Conservation (phyloP, 352 stramenopile genomes). For the Globisporangium polare region DNA sequence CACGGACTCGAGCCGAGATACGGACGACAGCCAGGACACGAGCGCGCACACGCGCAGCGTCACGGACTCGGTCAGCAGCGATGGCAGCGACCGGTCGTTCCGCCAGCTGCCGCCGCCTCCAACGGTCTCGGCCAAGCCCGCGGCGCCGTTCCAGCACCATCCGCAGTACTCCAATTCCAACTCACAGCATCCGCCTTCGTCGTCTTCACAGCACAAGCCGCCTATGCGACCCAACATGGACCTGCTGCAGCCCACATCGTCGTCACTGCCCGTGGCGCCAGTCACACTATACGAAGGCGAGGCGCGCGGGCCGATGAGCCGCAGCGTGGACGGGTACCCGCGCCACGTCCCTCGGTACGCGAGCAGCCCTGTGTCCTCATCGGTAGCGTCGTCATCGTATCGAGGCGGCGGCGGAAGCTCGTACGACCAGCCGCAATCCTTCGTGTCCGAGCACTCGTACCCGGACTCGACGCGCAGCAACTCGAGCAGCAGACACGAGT, state of each 20-base stretch:
- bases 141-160: not conserved
- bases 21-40: conserved; percentile 26
- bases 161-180: not conserved
- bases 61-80: conserved; percentile 9
- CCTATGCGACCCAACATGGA: conserved; percentile 13
- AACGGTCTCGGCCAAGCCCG: conserved; percentile 10
- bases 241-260: conserved; percentile 8
- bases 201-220: conserved; percentile 2
- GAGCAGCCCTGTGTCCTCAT: conserved; percentile 3
- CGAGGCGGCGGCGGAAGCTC: not conserved
- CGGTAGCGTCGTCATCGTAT: conserved; percentile 9
- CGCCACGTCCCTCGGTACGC: conserved; percentile 13
- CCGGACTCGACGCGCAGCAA: conserved; percentile 13
- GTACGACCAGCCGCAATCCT: conserved; percentile 19
- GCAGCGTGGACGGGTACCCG: conserved; percentile 2
- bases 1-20: conserved; percentile 24
- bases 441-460: conserved; percentile 22
- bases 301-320: not conserved
- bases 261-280: not conserved
- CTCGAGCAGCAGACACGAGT: conserved; percentile 19
- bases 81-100: conserved; percentile 17
- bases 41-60: conserved; percentile 6
- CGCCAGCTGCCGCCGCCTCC: conserved; percentile 15
- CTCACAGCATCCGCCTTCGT: conserved; percentile 1
- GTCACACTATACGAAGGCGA: conserved; percentile 11